These are phyloP conservation scores for Arabis alpina DNA, from an alignment of 345 rosid genomes.

Conservation along the genomic window DNA sequence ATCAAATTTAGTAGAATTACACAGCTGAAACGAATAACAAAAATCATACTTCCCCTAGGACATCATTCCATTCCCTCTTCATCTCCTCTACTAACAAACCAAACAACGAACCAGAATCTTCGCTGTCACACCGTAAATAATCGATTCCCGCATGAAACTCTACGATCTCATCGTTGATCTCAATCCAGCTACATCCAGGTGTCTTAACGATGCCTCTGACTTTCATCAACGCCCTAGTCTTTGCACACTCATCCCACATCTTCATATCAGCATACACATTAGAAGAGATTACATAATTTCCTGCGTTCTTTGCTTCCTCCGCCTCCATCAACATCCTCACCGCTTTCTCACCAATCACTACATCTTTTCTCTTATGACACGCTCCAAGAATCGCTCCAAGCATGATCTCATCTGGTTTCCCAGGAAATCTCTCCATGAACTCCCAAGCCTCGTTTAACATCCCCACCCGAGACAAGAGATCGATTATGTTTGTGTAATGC, in stretches of 20 bases:
- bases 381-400: conserved; percentile 87
- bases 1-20: too few relatives aligned
- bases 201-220: conserved; percentile 66
- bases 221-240: conserved; percentile 76
- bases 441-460: conserved; percentile 80
- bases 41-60: background rate
- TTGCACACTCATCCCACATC: conserved; percentile 78
- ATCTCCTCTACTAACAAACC: conserved; percentile 64
- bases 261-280: conserved; percentile 71
- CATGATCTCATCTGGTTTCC: conserved; percentile 74
- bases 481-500: conserved; percentile 90
- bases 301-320: conserved; percentile 71
- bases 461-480: conserved; percentile 85
- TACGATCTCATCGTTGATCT: conserved; percentile 49
- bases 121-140: conserved; percentile 30
- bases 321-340: conserved; percentile 59
- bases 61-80: conserved; percentile 63
- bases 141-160: conserved; percentile 78
- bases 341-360: conserved; percentile 57
- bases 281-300: conserved; percentile 79
- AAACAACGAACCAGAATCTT: conserved; percentile 44
- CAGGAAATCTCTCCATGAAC: conserved; percentile 70
- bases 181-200: conserved; percentile 96
- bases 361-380: conserved; percentile 64
- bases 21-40: too few relatives aligned